A percentile compares a stretch with the other conserved stretches of the same genome.
phyloP scores from a whole-genome alignment of 352 stramenopile genomes.

The Pythium folliculosum region DNA sequence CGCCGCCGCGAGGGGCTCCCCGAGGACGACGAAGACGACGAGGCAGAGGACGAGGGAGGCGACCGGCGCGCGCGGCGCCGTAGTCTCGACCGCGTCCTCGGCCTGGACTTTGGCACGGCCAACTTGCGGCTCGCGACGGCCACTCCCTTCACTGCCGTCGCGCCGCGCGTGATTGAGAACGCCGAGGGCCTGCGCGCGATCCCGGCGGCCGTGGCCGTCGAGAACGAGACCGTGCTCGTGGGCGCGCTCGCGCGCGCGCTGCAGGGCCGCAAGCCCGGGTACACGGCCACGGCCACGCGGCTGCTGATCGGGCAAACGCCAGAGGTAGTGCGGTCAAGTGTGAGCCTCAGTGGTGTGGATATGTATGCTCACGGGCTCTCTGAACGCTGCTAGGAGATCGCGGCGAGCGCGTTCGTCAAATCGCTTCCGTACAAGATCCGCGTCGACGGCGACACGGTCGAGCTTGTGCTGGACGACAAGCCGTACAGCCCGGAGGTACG shows the following conservation, averaged over 20 bases:
- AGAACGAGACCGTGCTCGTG: conserved; percentile 58
- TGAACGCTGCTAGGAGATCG: conserved; percentile 15
- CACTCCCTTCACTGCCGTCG: conserved; percentile 26
- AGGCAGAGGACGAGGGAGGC: conserved; percentile 13
- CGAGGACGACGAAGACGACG: conserved; percentile 34
- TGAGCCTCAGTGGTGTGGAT: not conserved
- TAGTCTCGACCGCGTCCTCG: conserved; percentile 42
- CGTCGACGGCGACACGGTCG: conserved; percentile 25
- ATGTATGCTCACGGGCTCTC: not conserved
- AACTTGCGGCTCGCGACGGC: conserved; percentile 54
- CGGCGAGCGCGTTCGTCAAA: conserved; percentile 36
- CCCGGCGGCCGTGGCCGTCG: conserved; percentile 56
- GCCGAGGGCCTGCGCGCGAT: conserved; percentile 55
- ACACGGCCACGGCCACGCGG: conserved; percentile 56
- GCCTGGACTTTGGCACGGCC: conserved; percentile 55
- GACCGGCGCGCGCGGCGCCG: not conserved
- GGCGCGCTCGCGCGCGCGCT: conserved; percentile 50
- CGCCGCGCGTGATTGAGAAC: conserved; percentile 55
- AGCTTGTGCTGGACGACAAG: conserved; percentile 54
- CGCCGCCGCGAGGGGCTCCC: conserved; percentile 44
- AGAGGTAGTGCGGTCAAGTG: conserved; percentile 6
- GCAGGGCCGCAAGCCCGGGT: conserved; percentile 53
- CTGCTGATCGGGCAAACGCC: conserved; percentile 41
- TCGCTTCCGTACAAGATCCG: conserved; percentile 46
- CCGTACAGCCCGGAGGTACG: conserved; percentile 60